Evolutionary conservation across 768 basidiomycete species (phyloP), one percentile per base, ranked within the genome.

Genomic region (Lentinula sp.): DNA sequence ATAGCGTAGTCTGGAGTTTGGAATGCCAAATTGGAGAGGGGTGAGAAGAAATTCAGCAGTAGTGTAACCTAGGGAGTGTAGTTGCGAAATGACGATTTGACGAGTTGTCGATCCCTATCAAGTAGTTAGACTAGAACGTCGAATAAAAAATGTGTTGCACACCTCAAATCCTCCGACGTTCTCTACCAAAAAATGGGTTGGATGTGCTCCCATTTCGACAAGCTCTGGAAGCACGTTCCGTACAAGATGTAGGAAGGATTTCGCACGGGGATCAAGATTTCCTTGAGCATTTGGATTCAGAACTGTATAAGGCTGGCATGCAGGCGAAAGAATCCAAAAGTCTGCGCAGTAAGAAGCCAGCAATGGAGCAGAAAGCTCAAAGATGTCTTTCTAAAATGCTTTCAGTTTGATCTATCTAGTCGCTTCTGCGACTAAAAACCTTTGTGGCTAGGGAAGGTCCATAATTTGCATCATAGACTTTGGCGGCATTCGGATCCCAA

Each of bases 161-260:
- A 89, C 91, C 84, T 91, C 88, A 65, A 93, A 93, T 7, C 89
- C 90, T 9, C 85, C 88, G 3, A 93, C 91, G 65, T 93, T 93
- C 68, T 93, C 91, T 8, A 93, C 75, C 10, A 93, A 77, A 9
- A 93, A 67, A 61, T 79, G 80, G 3, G 71, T 73, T 4, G 91
- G 91, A 59, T 84, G 82, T 4, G 70, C 71, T 39, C 74, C 66
- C 8, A 66, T 68, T 4, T 64, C 61, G 8, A 75, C 81, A 55
- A 93, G 70, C 31, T 81, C 78, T 0, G 89, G 89, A 0, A 93
- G 75, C 23, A 93, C 77, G 28, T 70, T 69, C 61, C 82, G 77
- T 45, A 91, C 75, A 42, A 93, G 79, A 70, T 89, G 84, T 21
- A 91, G 76, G 70, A 93, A 93, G 0, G 88, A 89, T 62, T 78